Conservation (phyloP, 164 flowering plant species). For the Echeveria elegans region DNA sequence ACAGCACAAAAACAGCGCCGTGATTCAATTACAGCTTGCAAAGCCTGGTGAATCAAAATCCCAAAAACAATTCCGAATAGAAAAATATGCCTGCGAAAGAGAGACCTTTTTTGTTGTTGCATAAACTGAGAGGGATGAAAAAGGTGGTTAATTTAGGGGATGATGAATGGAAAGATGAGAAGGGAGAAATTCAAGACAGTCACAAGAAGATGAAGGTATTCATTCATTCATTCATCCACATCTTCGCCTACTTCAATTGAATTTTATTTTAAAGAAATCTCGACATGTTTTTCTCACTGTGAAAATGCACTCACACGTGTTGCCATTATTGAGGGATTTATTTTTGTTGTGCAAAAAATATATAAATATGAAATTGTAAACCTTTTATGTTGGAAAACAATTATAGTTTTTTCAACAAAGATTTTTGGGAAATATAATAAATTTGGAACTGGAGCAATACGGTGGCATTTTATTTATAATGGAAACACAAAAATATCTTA, state of each 20-base stretch:
- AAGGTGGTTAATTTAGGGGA: not conserved
- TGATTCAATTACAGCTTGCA: constrained; percentile 3
- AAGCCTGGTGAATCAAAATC: not conserved
- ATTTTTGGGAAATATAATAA: not conserved
- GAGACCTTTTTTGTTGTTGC: not conserved
- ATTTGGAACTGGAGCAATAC: too few species aligned
- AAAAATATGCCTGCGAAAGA: not conserved
- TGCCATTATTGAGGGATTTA: not conserved
- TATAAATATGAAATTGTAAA: not conserved
- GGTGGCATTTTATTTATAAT: too few species aligned
- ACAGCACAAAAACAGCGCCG: not conserved
- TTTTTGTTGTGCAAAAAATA: not conserved
- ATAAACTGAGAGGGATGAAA: not conserved
- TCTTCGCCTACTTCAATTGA: not conserved
- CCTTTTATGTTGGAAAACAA: not conserved
- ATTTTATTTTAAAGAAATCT: not conserved
- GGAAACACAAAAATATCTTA: too few species aligned
- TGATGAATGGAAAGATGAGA: not conserved
- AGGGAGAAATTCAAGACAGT: not conserved
- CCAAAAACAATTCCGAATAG: not conserved
- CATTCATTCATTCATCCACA: not conserved
- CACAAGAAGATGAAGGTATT: not conserved
- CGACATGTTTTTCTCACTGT: not conserved
- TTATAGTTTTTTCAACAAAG: not conserved
- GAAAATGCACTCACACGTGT: not conserved